Base-by-base conservation (phyloP, 108 stramenopile species). In the Nitzschia sp. region DNA sequence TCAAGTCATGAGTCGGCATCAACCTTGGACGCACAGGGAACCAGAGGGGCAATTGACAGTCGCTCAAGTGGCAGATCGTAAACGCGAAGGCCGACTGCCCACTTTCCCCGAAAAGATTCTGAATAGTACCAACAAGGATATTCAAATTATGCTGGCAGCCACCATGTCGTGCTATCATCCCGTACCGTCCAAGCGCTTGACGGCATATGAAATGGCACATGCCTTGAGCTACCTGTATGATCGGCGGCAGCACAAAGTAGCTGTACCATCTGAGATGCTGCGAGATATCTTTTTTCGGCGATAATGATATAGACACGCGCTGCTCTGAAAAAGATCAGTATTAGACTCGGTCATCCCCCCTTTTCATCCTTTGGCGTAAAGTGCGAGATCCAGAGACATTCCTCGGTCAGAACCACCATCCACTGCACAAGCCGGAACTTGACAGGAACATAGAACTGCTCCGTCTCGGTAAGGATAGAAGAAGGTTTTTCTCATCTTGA, bases 21-120 rank as follows among this genome's bases (percentile, higher is more conserved):
- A 82, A 63, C 81, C 81, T 29, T 82, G 81, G 81, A 77, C 80
- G 9, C 72, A 72, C 66, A 66, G 74, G 23, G 80, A 81, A 34
- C 80, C 76, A 5, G 73, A 66, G 23, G 79, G 79, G 9, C 28
- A 48, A 46, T 46, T 74, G 25, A 59, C 34, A 3, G 26, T 55
- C n/a, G 69, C 47, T 2, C 64, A 78, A 38, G 69, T 82, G 1
- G 69, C 70, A 17, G 49, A 74, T 9, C 66, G 65, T 19, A 82
- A 82, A 57, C 21, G 56, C 55, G 38, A 59, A 1, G 81, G 81
- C 1, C 31, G 34, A 33, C 25, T 69, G 1, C 81, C 81, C 0
- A 66, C 68, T 3, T 48, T 82, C 1, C 81, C 81, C 8, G 65
- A 75, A 32, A 46, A 78, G 45, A 74, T 74, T 53, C 47, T 33